Evolutionary conservation across 2,329 filamentous ascomycete species (phyloP).

Genomic region (Cladosporium sp.): DNA sequence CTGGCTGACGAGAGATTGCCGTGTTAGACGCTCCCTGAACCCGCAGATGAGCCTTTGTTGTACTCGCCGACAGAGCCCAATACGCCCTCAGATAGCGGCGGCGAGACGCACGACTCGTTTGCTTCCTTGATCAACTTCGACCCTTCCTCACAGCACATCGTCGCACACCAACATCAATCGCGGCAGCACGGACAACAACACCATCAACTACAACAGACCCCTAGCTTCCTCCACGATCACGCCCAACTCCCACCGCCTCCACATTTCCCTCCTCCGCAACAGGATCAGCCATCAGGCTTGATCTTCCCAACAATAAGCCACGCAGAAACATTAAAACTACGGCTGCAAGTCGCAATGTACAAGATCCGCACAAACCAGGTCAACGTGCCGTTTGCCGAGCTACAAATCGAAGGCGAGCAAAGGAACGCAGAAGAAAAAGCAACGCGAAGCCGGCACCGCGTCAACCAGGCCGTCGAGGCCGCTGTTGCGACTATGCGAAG

Average conservation of each 20-base stretch:
- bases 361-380: conserved; percentile 74
- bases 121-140: conserved; percentile 52
- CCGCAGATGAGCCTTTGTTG: not conserved
- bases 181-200: not conserved
- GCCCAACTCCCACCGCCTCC: not conserved
- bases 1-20: conserved; percentile 1
- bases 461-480: conserved; percentile 27
- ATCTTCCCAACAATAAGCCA: conserved; percentile 47
- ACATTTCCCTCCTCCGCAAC: not conserved
- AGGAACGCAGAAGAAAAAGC: conserved; percentile 24
- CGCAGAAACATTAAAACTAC: conserved; percentile 65
- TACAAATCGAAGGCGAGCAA: conserved; percentile 40
- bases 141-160: conserved; percentile 41
- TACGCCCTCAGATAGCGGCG: conserved; percentile 27
- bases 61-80: conserved; percentile 31
- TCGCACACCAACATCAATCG: not conserved
- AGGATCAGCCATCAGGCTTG: conserved; percentile 22
- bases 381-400: conserved; percentile 61
- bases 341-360: conserved; percentile 71
- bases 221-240: not conserved
- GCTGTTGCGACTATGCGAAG: conserved; percentile 29
- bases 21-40: not conserved
- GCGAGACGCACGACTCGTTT: conserved; percentile 37
- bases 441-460: not conserved
- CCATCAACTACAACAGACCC: conserved; percentile 4